A percentile compares a stretch with the other conserved stretches of the same genome.
Conservation (phyloP, 768 basidiomycete species). For the Lactarius quietus region DNA sequence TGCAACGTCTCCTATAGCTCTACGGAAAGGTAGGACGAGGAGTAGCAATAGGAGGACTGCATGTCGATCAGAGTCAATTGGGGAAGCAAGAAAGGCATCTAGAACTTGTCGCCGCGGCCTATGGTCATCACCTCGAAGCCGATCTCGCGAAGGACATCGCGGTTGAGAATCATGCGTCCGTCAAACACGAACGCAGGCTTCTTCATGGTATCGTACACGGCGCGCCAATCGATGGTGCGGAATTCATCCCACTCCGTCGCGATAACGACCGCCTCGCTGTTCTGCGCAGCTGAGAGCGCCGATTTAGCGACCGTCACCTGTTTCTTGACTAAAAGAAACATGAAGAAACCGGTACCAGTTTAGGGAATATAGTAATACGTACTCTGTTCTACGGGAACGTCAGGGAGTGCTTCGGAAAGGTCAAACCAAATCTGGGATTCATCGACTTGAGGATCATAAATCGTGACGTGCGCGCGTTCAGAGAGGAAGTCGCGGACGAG, state of each 20-base stretch:
- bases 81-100: conserved; percentile 5
- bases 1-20: background rate
- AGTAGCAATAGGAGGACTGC: background rate
- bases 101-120: conserved; percentile 49
- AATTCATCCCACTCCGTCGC: conserved; percentile 99
- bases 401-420: conserved; percentile 65
- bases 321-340: conserved; percentile 63
- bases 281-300: conserved; percentile 83
- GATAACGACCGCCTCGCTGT: conserved; percentile 90
- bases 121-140: conserved; percentile 83
- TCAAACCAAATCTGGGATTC: conserved; percentile 86
- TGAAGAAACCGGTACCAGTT: conserved; percentile 9
- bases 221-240: conserved; percentile 84
- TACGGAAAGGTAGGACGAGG: background rate
- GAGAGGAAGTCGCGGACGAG: conserved; percentile 90
- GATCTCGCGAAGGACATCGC: conserved; percentile 71
- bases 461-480: conserved; percentile 79
- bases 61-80: background rate
- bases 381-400: conserved; percentile 63
- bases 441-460: conserved; percentile 91
- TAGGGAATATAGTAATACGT: conserved; percentile 31
- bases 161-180: conserved; percentile 84
- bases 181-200: conserved; percentile 99
- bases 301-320: conserved; percentile 74
- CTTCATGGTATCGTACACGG: conserved; percentile 83